Evolutionary conservation across 179 eudicot genomes (phyloP).

Genomic region (Vitellaria paradoxa): DNA sequence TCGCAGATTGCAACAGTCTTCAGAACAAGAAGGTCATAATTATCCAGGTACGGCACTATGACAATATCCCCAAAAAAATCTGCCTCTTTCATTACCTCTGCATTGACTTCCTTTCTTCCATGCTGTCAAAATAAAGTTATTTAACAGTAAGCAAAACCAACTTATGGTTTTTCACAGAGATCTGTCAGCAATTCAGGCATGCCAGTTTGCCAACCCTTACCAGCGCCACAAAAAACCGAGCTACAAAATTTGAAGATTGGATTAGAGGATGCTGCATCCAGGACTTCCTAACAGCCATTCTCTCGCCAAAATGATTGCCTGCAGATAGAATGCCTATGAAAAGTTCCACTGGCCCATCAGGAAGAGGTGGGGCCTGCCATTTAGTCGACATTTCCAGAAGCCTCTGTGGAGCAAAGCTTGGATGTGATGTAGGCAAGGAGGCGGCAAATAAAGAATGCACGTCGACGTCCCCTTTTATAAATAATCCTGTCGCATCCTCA

Average conservation of each 20-base stretch:
- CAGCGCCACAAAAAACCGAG: conserved; percentile 56
- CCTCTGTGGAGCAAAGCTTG: conserved; percentile 40
- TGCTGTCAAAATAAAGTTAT: conserved; percentile 34
- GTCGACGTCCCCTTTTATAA: conserved; percentile 41
- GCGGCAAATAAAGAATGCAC: conserved; percentile 48
- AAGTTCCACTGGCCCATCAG: conserved; percentile 28
- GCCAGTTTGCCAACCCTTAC: conserved; percentile 23
- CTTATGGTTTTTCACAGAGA: neutral
- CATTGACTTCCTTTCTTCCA: conserved; percentile 39
- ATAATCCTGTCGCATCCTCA: conserved; percentile 42
- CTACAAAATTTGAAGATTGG: conserved; percentile 36
- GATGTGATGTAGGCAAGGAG: conserved; percentile 44
- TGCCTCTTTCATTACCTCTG: conserved; percentile 55
- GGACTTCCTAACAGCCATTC: conserved; percentile 61
- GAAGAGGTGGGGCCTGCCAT: conserved; percentile 48
- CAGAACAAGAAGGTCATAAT: conserved; percentile 58
- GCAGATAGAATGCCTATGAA: conserved; percentile 50
- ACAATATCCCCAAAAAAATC: conserved; percentile 52
- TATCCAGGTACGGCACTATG: conserved; percentile 54
- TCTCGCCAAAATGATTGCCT: conserved; percentile 58
- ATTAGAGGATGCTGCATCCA: conserved; percentile 56
- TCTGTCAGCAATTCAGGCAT: neutral
- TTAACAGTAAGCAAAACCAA: neutral
- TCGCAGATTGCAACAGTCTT: conserved; percentile 62
- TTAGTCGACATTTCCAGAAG: conserved; percentile 44